These are phyloP conservation scores for Glarea lozoyensis DNA, from an alignment of 495 filamentous ascomycete species.

Conservation along the genomic window DNA sequence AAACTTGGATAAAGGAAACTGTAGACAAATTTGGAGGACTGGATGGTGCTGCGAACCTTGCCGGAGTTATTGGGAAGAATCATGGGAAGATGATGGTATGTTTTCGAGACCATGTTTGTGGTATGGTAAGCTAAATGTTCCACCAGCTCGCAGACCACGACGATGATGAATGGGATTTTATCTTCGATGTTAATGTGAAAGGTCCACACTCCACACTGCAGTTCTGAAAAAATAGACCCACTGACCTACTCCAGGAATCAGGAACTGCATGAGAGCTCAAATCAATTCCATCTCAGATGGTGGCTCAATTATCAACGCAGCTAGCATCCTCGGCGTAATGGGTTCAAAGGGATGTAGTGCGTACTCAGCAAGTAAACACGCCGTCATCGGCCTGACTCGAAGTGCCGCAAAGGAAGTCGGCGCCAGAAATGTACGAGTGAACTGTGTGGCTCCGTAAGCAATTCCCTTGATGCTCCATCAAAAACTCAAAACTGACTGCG, in stretches of 20 bases:
- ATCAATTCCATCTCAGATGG: not conserved
- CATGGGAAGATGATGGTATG: no score
- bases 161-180: constrained; percentile 32
- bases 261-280: not conserved
- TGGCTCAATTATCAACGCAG: constrained; percentile 14
- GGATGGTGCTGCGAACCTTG: constrained; percentile 42
- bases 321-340: constrained; percentile 1
- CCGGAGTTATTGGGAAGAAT: constrained; percentile 28
- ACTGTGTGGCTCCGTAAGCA: constrained; percentile 36
- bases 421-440: constrained; percentile 38
- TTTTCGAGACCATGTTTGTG: no score
- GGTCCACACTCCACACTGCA: no score
- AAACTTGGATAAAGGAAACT: constrained; percentile 37
- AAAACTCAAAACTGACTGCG: no score
- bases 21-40: constrained; percentile 34
- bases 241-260: no score
- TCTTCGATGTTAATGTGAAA: constrained; percentile 33
- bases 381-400: constrained; percentile 42
- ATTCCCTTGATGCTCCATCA: no score
- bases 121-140: no score
- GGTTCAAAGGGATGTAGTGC: constrained; percentile 20
- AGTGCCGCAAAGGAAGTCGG: constrained; percentile 45
- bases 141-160: no score
- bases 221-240: no score
- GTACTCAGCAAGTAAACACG: constrained; percentile 45